phyloP scores from a whole-genome alignment of 75 land plant genomes.

The Adiantum capillusveneris region DNA sequence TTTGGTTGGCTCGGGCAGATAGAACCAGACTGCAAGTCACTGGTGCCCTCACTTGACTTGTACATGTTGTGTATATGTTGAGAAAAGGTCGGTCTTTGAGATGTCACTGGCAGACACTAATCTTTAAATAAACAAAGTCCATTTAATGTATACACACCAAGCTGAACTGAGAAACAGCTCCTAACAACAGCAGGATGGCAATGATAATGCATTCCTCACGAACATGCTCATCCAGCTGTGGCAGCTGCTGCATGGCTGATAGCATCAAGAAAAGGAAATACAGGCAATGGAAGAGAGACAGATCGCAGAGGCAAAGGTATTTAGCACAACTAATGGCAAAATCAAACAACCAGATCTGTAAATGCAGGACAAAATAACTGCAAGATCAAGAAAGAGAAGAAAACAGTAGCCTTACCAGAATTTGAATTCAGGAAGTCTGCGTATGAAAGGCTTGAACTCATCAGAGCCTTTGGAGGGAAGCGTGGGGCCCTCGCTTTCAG shows the following conservation, averaged over 20 bases:
- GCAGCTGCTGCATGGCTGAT: not conserved
- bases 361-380: not conserved
- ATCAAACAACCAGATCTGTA: not conserved
- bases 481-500: slow-evolving; percentile 59
- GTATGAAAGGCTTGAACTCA: slow-evolving; percentile 52
- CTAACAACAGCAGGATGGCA: no score
- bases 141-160: no score
- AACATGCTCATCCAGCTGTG: not conserved
- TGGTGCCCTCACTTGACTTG: no score
- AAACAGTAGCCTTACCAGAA: slow-evolving; percentile 31
- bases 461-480: slow-evolving; percentile 47
- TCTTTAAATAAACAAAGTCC: no score
- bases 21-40: no score
- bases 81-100: no score
- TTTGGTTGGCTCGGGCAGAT: no score
- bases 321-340: not conserved
- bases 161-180: no score
- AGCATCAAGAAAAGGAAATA: not conserved
- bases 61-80: no score
- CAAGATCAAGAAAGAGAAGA: not conserved
- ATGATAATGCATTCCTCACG: no score
- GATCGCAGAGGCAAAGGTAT: not conserved
- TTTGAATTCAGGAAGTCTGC: slow-evolving; percentile 51
- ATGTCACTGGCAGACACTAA: not conserved
- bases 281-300: not conserved